Evolutionary conservation across 2,329 filamentous ascomycete genomes (phyloP).

Genomic region (Fusarium circinatum): DNA sequence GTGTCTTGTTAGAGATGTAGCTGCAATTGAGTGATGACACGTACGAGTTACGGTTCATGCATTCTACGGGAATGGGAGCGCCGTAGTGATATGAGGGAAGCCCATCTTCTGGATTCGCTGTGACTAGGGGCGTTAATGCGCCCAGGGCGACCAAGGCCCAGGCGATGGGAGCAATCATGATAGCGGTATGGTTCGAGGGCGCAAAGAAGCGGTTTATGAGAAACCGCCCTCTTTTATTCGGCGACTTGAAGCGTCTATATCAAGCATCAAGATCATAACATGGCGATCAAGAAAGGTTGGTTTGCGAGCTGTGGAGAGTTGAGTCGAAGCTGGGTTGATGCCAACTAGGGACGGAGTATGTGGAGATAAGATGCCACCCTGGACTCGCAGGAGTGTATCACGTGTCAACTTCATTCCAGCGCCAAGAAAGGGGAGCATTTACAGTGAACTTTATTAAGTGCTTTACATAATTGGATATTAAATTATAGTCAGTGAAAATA

Average conservation of each 20-base stretch:
- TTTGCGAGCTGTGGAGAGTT: not conserved
- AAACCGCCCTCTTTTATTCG: constrained; percentile 7
- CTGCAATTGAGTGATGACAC: constrained; percentile 44
- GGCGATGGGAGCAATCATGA: constrained; percentile 31
- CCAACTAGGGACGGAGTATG: not conserved
- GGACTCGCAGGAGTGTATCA: constrained; percentile 30
- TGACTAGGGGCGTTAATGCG: constrained; percentile 43
- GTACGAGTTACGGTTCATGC: constrained; percentile 78
- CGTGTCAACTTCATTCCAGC: constrained; percentile 26
- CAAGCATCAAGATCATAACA: constrained; percentile 29
- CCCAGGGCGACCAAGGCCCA: constrained; percentile 35
- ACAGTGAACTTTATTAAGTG: not conserved
- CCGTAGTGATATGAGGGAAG: constrained; percentile 73
- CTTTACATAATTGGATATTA: not conserved
- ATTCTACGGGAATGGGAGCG: constrained; percentile 74
- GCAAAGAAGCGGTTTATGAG: not conserved
- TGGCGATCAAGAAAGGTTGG: constrained; percentile 15
- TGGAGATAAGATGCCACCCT: constrained; percentile 45
- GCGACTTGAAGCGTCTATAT: constrained; percentile 18
- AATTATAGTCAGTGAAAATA: not conserved
- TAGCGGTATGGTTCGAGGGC: not conserved
- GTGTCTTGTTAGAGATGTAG: constrained; percentile 1
- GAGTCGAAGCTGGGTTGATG: constrained; percentile 3
- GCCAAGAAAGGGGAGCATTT: not conserved
- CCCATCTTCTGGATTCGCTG: constrained; percentile 51